phyloP scores from a whole-genome alignment of 371 early-diverging fungal species.

The Haplosporangium sp. region DNA sequence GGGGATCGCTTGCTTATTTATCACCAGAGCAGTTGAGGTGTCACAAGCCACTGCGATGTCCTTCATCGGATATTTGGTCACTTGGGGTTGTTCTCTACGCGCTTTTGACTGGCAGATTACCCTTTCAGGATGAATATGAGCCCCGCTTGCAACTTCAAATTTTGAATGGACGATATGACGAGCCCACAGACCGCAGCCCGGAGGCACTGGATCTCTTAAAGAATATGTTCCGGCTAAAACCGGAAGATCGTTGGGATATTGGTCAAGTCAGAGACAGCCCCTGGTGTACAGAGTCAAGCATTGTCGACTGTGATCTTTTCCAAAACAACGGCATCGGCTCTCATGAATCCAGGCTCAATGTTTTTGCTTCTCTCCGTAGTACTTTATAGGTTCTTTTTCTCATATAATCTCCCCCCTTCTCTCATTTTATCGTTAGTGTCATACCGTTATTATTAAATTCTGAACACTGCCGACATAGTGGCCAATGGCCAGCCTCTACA shows the following conservation, averaged over 20 bases:
- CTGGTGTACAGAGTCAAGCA: conserved; percentile 29
- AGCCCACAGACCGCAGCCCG: conserved; percentile 39
- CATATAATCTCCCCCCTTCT: background rate
- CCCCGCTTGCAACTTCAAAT: conserved; percentile 80
- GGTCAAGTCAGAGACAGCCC: conserved; percentile 37
- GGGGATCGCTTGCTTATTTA: conserved; percentile 83
- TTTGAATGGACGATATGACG: conserved; percentile 63
- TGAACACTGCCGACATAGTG: background rate
- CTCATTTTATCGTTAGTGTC: background rate
- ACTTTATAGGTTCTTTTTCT: background rate
- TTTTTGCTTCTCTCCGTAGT: conserved; percentile 10
- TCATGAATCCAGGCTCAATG: background rate
- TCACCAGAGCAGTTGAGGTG: conserved; percentile 80
- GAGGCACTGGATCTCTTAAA: conserved; percentile 32
- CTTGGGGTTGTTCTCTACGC: conserved; percentile 85
- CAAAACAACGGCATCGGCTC: background rate
- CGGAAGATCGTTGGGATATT: conserved; percentile 48
- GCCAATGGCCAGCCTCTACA: background rate
- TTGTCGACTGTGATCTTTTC: background rate
- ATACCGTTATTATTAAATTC: background rate
- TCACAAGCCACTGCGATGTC: conserved; percentile 57
- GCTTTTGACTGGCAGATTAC: conserved; percentile 76
- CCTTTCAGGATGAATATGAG: conserved; percentile 82
- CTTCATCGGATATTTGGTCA: conserved; percentile 86
- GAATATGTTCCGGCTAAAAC: conserved; percentile 36